These are phyloP conservation scores for Solanum hybrid DNA, from an alignment of 305 asterid species.

Conservation along the genomic window DNA sequence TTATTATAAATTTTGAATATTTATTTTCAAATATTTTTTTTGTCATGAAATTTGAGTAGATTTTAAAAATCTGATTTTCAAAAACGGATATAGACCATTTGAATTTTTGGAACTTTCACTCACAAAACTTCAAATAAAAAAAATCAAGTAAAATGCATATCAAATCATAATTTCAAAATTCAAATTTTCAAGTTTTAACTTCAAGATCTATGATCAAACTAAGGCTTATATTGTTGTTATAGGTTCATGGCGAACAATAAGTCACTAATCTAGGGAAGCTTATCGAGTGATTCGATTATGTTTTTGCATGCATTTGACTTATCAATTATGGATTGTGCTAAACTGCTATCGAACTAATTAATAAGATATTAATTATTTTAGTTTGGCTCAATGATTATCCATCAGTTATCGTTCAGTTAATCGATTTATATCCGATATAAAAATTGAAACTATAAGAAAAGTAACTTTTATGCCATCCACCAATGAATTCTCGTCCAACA, in stretches of 20 bases:
- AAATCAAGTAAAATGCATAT: neutral
- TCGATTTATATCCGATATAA: too few relatives aligned
- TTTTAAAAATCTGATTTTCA: neutral
- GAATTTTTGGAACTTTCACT: neutral
- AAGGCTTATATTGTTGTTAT: neutral
- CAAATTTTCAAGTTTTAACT: neutral
- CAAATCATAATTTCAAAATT: neutral
- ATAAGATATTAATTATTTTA: neutral
- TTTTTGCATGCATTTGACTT: neutral
- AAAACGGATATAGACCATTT: too few relatives aligned
- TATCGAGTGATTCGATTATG: neutral
- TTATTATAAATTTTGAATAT: neutral
- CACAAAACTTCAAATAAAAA: neutral
- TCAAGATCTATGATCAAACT: neutral
- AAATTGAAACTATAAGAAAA: too few relatives aligned
- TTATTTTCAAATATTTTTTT: neutral
- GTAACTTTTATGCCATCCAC: neutral
- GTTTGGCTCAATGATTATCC: neutral
- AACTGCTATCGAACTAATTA: neutral
- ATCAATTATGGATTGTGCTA: neutral
- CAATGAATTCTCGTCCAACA: neutral
- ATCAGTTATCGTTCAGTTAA: too few relatives aligned
- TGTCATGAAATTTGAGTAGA: neutral
- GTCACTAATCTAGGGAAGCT: neutral
- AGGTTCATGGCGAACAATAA: neutral